Conservation (phyloP, 2,329 filamentous ascomycete genomes). For the Fusarium sp. region DNA sequence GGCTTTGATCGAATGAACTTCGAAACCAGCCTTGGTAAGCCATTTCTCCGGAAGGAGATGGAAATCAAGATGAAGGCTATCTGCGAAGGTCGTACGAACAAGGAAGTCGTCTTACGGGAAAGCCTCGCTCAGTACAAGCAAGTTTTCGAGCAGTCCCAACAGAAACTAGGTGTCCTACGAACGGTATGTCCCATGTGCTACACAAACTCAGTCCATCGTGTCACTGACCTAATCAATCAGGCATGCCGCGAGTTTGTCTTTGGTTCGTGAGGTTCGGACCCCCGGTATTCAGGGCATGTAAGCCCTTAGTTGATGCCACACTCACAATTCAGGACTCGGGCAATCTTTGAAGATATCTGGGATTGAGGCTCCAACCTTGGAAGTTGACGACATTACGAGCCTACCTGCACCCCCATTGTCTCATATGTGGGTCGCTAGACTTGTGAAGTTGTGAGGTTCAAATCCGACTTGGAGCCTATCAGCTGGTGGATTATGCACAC, state of each 20-base stretch:
- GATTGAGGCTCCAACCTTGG: slow-evolving; percentile 29
- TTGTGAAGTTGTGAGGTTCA: slow-evolving; percentile 18
- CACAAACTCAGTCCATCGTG: background rate
- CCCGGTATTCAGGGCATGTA: slow-evolving; percentile 36
- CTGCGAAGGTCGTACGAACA: slow-evolving; percentile 84
- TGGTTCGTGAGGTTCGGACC: slow-evolving; percentile 20
- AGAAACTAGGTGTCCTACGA: slow-evolving; percentile 76
- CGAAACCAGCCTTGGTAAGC: slow-evolving; percentile 92
- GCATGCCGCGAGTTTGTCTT: slow-evolving; percentile 54
- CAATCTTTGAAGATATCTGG: slow-evolving; percentile 16
- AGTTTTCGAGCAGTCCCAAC: slow-evolving; percentile 84
- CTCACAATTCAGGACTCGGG: slow-evolving; percentile 21
- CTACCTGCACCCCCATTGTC: slow-evolving; percentile 29
- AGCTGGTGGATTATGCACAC: slow-evolving; percentile 40
- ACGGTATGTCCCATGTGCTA: slow-evolving; percentile 58
- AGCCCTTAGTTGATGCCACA: slow-evolving; percentile 43
- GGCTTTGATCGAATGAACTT: slow-evolving; percentile 96
- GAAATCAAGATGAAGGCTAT: slow-evolving; percentile 97
- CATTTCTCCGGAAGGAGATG: slow-evolving; percentile 97
- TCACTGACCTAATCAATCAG: slow-evolving; percentile 41
- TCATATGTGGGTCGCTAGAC: slow-evolving; percentile 30
- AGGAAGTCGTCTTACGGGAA: slow-evolving; percentile 79
- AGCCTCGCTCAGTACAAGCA: slow-evolving; percentile 87
- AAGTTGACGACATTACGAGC: slow-evolving; percentile 30
- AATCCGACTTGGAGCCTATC: slow-evolving; percentile 35